These are phyloP conservation scores for Moniliophthora roreri DNA, from an alignment of 1,284 basidiomycete species.

Conservation along the genomic window DNA sequence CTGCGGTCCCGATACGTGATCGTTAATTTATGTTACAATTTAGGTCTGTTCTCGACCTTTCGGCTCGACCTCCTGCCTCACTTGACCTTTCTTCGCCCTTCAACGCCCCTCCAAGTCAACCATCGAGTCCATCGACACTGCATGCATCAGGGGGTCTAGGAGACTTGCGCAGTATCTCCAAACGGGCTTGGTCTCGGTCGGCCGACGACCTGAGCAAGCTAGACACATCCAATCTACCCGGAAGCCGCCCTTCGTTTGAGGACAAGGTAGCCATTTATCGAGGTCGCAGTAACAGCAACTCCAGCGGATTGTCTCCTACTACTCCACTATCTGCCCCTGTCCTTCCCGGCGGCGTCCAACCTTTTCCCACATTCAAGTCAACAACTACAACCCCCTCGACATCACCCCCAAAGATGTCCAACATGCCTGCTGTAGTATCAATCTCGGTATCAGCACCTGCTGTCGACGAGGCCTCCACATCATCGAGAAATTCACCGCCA, in stretches of 20 bases:
- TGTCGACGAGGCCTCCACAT: constrained; percentile 24
- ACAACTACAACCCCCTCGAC: constrained; percentile 20
- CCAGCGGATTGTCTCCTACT: constrained; percentile 21
- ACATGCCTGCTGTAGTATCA: constrained; percentile 24
- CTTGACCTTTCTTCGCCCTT: constrained; percentile 37
- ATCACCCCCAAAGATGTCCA: constrained; percentile 22
- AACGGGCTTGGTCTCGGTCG: constrained; percentile 74
- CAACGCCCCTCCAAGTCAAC: constrained; percentile 20
- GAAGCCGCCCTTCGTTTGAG: constrained; percentile 55
- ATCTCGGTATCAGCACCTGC: constrained; percentile 32
- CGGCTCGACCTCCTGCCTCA: constrained; percentile 48
- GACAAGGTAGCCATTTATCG: constrained; percentile 64
- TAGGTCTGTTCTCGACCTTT: constrained; percentile 70
- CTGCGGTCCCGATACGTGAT: constrained; percentile 4
- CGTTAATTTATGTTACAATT: constrained; percentile 17
- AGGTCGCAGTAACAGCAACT: constrained; percentile 36
- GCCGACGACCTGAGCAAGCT: constrained; percentile 73
- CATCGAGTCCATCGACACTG: constrained; percentile 35
- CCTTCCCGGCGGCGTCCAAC: constrained; percentile 22
- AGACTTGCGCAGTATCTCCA: constrained; percentile 66
- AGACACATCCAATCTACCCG: constrained; percentile 34
- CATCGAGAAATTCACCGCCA: constrained; percentile 20
- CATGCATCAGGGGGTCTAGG: constrained; percentile 42
- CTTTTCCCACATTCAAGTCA: constrained; percentile 12
- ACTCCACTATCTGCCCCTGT: constrained; percentile 28